Base-by-base conservation (phyloP, 352 stramenopile genomes). In the Peronospora belbahrii region DNA sequence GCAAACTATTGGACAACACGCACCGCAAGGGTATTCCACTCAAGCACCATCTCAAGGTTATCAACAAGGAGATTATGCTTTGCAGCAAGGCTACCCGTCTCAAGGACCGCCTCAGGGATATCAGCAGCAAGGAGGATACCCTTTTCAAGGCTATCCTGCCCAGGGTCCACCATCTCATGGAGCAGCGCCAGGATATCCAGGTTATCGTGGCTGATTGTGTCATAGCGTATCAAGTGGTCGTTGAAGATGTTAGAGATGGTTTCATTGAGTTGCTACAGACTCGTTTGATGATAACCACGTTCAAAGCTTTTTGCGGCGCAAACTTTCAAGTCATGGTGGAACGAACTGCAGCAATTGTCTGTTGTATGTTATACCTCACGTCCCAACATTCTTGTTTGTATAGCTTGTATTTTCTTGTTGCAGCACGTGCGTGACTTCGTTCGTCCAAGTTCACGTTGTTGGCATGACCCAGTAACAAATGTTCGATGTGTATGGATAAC, bases 301-400 rank as follows among this genome's bases (percentile, higher is more conserved):
- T 44, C 9, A 42, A 43, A 4, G 6, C n/a, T 18, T 33, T 9
- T 10, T 19, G 10, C 14, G 37, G 19, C 24, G n/a, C 46, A 4
- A 27, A 32, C 5, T 23, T 49, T 15, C 43, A 25, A 5, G 14
- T 37, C 50, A 15, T 39, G 25, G 10, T 7, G 40, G 73, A 6
- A 87, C 43, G 23, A 85, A 86, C 41, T 89, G 70, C 56, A 89
- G 60, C 33, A 87, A 48, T 64, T 89, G 78, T 10, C 73, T 69
- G 52, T 87, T 89, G 71, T 86, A 85, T 65, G 52, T 70, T 70
- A 87, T 4, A 70, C 74, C 48, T 85, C 73, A 4, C 72, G 80
- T 52, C 85, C 86, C 36, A 72, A 80, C 32, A 67, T 7, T 87
- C 46, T 40, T 87, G 73, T 10, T 85, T 64, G 28, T 85, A 71